Evolutionary conservation across 768 basidiomycete species (phyloP).

Genomic region (Tricholoma terreum): DNA sequence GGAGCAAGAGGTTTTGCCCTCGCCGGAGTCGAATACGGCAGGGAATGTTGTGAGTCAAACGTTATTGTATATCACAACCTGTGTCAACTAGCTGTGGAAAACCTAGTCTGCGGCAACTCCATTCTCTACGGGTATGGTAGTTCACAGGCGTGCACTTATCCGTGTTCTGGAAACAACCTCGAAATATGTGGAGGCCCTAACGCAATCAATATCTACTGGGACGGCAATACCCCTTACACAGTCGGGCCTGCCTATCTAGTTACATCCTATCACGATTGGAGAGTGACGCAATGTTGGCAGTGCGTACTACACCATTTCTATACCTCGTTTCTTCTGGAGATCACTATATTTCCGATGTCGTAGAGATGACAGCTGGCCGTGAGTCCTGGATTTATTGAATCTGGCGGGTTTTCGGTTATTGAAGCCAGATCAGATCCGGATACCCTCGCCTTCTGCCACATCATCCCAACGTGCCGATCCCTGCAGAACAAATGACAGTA

Average conservation of each 20-base stretch:
- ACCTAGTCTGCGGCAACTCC: constrained; percentile 19
- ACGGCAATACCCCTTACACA: constrained; percentile 15
- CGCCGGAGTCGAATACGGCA: constrained; percentile 18
- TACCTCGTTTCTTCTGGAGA: no score
- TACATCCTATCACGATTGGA: constrained; percentile 11
- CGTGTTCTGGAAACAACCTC: constrained; percentile 16
- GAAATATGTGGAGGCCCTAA: constrained; percentile 19
- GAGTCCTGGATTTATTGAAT: background rate
- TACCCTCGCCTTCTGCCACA: constrained; percentile 9
- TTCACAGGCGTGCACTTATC: constrained; percentile 6
- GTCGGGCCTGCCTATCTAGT: constrained; percentile 13
- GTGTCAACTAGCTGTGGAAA: background rate
- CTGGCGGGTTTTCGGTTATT: background rate
- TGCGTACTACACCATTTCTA: background rate
- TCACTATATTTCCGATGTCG: no score
- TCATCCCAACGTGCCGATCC: constrained; percentile 7
- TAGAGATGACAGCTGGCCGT: constrained; percentile 13
- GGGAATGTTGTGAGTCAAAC: constrained; percentile 19
- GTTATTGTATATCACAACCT: background rate
- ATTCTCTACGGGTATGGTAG: constrained; percentile 15
- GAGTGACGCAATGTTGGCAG: constrained; percentile 14
- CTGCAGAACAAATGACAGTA: constrained; percentile 19
- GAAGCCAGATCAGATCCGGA: background rate
- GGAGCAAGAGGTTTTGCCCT: constrained; percentile 11
- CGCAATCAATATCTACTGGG: constrained; percentile 18